Conservation (phyloP, 208 protist species). For the Crithidia sp. region DNA sequence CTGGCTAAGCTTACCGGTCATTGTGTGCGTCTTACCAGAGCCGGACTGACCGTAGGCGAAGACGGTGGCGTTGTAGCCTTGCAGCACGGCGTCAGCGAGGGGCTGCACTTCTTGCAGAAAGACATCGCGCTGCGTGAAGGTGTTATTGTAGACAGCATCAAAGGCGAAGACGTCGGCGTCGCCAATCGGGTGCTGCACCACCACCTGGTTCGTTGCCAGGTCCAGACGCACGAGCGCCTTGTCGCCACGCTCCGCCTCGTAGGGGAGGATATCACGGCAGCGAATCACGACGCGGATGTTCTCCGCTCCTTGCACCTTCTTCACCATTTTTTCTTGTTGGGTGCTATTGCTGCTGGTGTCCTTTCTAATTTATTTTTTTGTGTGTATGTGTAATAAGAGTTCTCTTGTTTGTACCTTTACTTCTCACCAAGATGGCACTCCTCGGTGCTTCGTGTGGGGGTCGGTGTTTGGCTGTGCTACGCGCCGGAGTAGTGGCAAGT, state of each 20-base stretch:
- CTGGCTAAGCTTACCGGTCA: conserved; percentile 86
- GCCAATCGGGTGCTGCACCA: conserved; percentile 87
- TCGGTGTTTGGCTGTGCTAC: too few relatives aligned
- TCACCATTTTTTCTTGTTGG: conserved; percentile 50
- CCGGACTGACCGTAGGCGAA: conserved; percentile 94
- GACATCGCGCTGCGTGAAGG: conserved; percentile 91
- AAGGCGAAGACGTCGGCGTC: conserved; percentile 89
- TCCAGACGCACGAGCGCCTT: conserved; percentile 88
- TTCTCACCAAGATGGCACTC: too few relatives aligned
- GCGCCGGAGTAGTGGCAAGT: too few relatives aligned
- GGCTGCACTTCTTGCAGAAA: conserved; percentile 91
- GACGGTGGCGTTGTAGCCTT: conserved; percentile 93
- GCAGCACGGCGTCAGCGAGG: conserved; percentile 85
- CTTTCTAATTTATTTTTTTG: conserved; percentile 3
- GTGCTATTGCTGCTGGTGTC: too few relatives aligned
- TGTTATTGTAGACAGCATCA: conserved; percentile 93
- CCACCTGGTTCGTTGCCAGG: conserved; percentile 85
- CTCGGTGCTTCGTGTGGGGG: too few relatives aligned
- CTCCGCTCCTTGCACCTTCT: conserved; percentile 75
- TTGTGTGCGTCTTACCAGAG: conserved; percentile 93
- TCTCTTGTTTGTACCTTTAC: too few relatives aligned
- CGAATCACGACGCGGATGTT: conserved; percentile 93
- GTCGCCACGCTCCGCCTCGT: conserved; percentile 86
- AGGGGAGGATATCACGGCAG: conserved; percentile 78
- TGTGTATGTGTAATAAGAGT: conserved; percentile 5